Evolutionary conservation across 345 rosid species (phyloP).

Genomic region (Salix arbutifolia): DNA sequence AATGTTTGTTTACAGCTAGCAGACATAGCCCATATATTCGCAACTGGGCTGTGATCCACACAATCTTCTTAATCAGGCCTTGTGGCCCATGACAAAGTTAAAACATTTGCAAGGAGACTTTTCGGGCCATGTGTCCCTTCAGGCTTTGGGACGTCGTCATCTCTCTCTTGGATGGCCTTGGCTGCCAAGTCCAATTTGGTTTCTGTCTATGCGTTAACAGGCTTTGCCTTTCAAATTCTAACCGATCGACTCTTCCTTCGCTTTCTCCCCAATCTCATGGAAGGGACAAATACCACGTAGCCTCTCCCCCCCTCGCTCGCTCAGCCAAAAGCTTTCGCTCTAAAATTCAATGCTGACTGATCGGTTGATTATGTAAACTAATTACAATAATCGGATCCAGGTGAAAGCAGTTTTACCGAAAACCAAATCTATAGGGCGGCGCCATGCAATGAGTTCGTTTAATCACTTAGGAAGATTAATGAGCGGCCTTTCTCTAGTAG

Average conservation of each 20-base stretch:
- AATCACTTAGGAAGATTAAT: conserved; percentile 58
- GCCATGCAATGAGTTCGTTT: conserved; percentile 43
- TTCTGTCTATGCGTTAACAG: no score
- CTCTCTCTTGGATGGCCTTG: no score
- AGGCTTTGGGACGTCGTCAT: no score
- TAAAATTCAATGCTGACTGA: no score
- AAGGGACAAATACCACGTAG: background rate
- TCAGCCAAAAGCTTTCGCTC: background rate
- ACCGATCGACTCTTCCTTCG: no score
- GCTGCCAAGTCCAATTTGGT: no score
- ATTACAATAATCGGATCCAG: background rate
- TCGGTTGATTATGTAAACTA: no score
- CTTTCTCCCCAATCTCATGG: background rate
- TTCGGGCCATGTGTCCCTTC: background rate
- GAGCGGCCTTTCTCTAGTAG: conserved; percentile 66
- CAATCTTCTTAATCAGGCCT: background rate
- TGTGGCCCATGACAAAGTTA: no score
- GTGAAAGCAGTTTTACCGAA: background rate
- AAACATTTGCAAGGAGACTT: background rate
- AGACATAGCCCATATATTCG: background rate
- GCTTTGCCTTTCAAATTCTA: no score
- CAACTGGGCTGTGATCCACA: background rate
- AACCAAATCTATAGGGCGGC: background rate
- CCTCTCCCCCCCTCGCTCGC: background rate
- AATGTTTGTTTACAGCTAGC: background rate